A percentile compares a stretch with the other conserved stretches of the same genome.
Evolutionary conservation across 1,139 yeast species (phyloP).

Genomic region (Hanseniaspora sp.): DNA sequence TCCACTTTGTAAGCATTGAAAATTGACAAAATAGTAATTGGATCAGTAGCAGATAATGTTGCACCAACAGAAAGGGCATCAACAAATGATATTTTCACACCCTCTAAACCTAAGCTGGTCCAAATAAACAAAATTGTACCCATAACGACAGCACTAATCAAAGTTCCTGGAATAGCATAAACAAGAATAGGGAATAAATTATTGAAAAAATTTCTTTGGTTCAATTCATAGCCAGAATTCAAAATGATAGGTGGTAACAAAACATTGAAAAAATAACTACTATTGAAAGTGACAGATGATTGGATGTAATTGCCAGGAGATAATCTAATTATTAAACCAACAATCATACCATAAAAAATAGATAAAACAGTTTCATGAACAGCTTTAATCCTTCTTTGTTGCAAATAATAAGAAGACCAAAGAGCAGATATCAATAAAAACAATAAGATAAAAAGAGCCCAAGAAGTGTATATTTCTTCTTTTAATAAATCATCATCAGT

Average conservation of each 20-base stretch:
- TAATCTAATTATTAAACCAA: slow-evolving; percentile 78
- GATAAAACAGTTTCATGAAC: slow-evolving; percentile 94
- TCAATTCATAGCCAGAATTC: slow-evolving; percentile 91
- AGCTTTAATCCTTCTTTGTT: slow-evolving; percentile 83
- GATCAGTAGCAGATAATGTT: slow-evolving; percentile 94
- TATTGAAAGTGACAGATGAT: slow-evolving; percentile 90
- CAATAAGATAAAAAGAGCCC: slow-evolving; percentile 87
- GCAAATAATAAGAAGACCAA: slow-evolving; percentile 90
- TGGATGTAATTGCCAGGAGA: slow-evolving; percentile 96
- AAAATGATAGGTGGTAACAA: slow-evolving; percentile 90
- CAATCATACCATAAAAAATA: slow-evolving; percentile 92
- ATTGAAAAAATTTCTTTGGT: slow-evolving; percentile 87
- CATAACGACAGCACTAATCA: slow-evolving; percentile 76
- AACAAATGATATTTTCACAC: slow-evolving; percentile 76
- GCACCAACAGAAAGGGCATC: slow-evolving; percentile 98
- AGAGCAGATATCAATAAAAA: slow-evolving; percentile 74
- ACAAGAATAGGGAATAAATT: slow-evolving; percentile 84
- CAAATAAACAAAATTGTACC: slow-evolving; percentile 79
- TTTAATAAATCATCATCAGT: slow-evolving; percentile 71
- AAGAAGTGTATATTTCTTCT: slow-evolving; percentile 88
- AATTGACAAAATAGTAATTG: slow-evolving; percentile 90
- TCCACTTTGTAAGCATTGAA: slow-evolving; percentile 97
- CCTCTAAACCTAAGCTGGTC: slow-evolving; percentile 86
- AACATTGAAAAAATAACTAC: slow-evolving; percentile 86
- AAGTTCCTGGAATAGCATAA: slow-evolving; percentile 96